Evolutionary conservation across 441 rosid genomes (phyloP).

Genomic region (Pelargonium citronellum): DNA sequence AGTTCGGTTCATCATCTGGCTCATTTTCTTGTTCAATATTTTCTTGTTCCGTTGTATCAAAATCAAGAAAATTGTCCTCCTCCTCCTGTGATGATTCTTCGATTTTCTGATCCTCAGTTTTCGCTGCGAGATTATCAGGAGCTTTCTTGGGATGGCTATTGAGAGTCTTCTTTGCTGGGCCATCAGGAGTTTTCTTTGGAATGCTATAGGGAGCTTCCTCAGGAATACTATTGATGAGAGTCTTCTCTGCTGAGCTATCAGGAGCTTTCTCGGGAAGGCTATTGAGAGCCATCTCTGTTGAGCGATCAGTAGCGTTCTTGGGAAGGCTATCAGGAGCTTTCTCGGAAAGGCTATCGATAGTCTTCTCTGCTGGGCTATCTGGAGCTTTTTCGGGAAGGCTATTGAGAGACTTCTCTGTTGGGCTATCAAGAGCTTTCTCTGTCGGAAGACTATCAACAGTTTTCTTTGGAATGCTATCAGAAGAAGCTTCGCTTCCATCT

Average conservation of each 20-base stretch:
- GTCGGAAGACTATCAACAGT: not conserved
- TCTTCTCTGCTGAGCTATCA: constrained; percentile 16
- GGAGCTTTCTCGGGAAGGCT: not conserved
- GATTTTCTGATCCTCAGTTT: too few species aligned
- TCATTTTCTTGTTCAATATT: constrained; percentile 6
- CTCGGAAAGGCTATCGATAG: not conserved
- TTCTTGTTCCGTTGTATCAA: constrained; percentile 7
- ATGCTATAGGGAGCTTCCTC: constrained; percentile 19
- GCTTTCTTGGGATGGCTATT: not conserved
- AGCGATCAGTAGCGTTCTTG: not conserved
- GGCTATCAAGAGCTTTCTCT: not conserved
- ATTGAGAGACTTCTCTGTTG: constrained; percentile 17
- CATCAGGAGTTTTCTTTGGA: not conserved
- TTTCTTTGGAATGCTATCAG: not conserved
- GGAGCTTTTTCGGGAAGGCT: constrained; percentile 10
- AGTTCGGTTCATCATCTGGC: constrained; percentile 49
- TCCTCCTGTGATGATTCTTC: not conserved
- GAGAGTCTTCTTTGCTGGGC: constrained; percentile 8
- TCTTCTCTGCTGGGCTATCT: constrained; percentile 10
- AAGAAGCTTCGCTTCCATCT: constrained; percentile 17
- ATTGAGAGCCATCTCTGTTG: too few species aligned
- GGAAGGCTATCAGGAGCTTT: not conserved
- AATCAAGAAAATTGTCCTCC: constrained; percentile 11
- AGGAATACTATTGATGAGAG: not conserved
- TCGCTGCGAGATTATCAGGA: too few species aligned